A percentile compares a stretch with the other conserved stretches of the same genome.
These are phyloP conservation scores for Primulina huaijiensis DNA, from an alignment of 257 asterid species.

Conservation along the genomic window DNA sequence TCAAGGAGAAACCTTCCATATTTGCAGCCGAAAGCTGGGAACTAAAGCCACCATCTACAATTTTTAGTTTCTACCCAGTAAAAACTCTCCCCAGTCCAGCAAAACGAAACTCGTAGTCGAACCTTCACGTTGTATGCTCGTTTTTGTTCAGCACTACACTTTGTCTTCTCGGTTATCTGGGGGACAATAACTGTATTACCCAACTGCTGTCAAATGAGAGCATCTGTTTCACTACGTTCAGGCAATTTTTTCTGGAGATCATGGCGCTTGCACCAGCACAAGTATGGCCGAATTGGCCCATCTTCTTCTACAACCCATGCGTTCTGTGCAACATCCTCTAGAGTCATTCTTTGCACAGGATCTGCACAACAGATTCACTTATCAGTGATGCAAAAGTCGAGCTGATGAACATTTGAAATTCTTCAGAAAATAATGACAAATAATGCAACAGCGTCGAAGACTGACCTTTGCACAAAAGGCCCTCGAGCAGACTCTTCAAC, in stretches of 20 bases:
- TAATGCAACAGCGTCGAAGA: not conserved
- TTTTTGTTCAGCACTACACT: no score
- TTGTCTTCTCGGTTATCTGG: no score
- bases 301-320: constrained; percentile 76
- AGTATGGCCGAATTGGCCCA: constrained; percentile 57
- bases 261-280: constrained; percentile 75
- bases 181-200: constrained; percentile 16
- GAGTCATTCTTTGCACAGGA: constrained; percentile 71
- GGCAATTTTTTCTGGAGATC: constrained; percentile 23
- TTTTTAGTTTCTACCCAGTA: not conserved
- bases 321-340: constrained; percentile 59
- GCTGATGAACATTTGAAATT: not conserved
- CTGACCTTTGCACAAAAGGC: constrained; percentile 94
- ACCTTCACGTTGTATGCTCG: no score
- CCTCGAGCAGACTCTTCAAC: constrained; percentile 71
- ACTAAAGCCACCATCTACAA: constrained; percentile 7
- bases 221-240: constrained; percentile 28
- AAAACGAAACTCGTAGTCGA: not conserved
- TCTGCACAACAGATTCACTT: constrained; percentile 39
- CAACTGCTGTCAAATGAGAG: constrained; percentile 29
- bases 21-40: not conserved
- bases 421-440: not conserved
- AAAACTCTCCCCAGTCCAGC: constrained; percentile 17
- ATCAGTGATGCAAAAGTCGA: constrained; percentile 1
- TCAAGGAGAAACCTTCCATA: constrained; percentile 3